Evolutionary conservation across 1,284 basidiomycete species (phyloP).

Genomic region (Polyporus tsugae): DNA sequence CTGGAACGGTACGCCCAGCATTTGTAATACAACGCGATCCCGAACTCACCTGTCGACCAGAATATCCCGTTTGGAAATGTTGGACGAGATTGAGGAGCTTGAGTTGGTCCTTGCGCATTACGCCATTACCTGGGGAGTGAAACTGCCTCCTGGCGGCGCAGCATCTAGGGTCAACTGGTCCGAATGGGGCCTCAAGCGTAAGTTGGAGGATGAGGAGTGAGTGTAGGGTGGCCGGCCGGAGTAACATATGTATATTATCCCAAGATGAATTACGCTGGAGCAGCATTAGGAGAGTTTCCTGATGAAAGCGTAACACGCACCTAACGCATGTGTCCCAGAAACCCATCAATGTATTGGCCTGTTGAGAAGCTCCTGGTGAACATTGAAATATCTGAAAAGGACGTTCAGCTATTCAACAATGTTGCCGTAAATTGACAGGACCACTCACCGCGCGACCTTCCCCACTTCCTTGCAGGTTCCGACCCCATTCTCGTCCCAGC

Average conservation of each 20-base stretch:
- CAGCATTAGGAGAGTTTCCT: neutral
- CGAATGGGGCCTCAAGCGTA: conserved; percentile 28
- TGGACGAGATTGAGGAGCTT: conserved; percentile 94
- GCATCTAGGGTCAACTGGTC: conserved; percentile 27
- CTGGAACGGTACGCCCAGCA: conserved; percentile 61
- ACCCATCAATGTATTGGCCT: conserved; percentile 24
- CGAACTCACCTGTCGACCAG: conserved; percentile 47
- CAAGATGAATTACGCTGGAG: conserved; percentile 12
- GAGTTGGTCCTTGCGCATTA: conserved; percentile 90
- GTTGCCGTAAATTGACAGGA: conserved; percentile 6
- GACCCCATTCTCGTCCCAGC: conserved; percentile 70
- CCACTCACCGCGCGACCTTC: conserved; percentile 64
- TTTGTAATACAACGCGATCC: too few relatives aligned
- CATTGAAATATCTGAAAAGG: conserved; percentile 74
- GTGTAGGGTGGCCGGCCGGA: conserved; percentile 2
- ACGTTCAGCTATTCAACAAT: neutral
- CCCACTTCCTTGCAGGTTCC: conserved; percentile 70
- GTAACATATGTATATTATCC: conserved; percentile 12
- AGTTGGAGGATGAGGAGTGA: conserved; percentile 12
- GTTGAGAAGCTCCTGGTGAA: conserved; percentile 79
- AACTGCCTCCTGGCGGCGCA: conserved; percentile 24
- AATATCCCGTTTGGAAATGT: conserved; percentile 79
- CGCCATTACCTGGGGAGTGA: conserved; percentile 80
- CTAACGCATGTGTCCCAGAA: neutral
- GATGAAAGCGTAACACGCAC: neutral